Evolutionary conservation across 306 rosid genomes (phyloP), one percentile per base, ranked within the genome.

Genomic region (Albizia julibrissin): DNA sequence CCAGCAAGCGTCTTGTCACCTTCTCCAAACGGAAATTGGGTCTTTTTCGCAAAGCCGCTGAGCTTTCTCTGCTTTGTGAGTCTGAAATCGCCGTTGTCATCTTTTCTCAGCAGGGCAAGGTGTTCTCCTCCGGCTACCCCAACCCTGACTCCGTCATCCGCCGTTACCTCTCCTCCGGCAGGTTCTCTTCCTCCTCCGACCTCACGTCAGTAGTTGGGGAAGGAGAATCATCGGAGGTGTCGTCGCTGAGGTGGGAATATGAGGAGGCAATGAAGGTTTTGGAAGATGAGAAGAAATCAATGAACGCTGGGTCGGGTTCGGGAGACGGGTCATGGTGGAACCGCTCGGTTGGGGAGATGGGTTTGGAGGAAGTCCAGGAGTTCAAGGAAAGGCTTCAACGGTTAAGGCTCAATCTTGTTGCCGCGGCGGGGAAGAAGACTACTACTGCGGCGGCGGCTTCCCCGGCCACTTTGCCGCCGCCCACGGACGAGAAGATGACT

Each of bases 21-120:
- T 93, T 93, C 79, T 86, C 96, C 1, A 93, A 90, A 84, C 84
- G 91, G 22, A 84, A 91, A 8, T 34, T 81, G 0, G 93, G 97
- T 1, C 87, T 93, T 1, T 88, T 87, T 80, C 90, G 90, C 76
- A 93, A 93, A 58, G 92, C 91, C 3, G 82, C 90, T 1, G 93
- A 91, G 42, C 84, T 93, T 3, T 92, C 93, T 3, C 80, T 90
- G 4, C 85, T 91, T 0, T 87, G 91, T 47, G 75, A 90, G 3
- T 81, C 87, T 0, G 79, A 91, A 59, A 78, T 85, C 8, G 91
- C 81, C 0, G 43, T 89, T 16, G 72, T 90, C 21, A 75, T 91
- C 2, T 85, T 58, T 74, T 90, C 97, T 7, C 91, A 87, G 8
- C 83, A 84, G 56, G 89, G 86, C 1, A 87, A 87, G 67, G 75